Conservation (phyloP, 352 stramenopile species). For the Globisporangium cylindrosporum region DNA sequence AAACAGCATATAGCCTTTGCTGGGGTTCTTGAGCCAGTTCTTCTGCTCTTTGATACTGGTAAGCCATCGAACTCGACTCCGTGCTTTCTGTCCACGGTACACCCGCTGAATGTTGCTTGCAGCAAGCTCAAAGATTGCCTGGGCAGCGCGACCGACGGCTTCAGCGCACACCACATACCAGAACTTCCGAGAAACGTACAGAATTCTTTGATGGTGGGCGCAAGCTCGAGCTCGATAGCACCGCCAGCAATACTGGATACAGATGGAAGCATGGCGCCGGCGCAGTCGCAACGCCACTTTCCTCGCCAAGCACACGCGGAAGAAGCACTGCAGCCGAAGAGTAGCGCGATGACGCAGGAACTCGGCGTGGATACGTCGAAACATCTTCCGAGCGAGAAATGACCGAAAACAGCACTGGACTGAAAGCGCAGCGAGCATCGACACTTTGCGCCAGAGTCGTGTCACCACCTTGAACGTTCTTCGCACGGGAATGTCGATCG, state of each 20-base stretch:
- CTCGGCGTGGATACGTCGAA: constrained; percentile 21
- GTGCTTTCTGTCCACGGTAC: constrained; percentile 39
- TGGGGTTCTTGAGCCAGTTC: constrained; percentile 52
- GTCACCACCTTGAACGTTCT: constrained; percentile 23
- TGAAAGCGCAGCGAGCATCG: constrained; percentile 19
- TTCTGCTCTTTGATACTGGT: constrained; percentile 28
- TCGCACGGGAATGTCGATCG: constrained; percentile 40
- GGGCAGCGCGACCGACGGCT: constrained; percentile 21
- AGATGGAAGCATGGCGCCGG: constrained; percentile 24
- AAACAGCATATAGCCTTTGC: constrained; percentile 44
- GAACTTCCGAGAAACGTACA: constrained; percentile 16
- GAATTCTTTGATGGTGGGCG: constrained; percentile 23
- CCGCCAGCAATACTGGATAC: constrained; percentile 54
- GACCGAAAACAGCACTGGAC: constrained; percentile 39
- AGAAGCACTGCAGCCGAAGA: constrained; percentile 39
- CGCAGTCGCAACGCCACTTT: constrained; percentile 26
- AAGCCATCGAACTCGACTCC: constrained; percentile 33
- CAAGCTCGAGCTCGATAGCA: constrained; percentile 25
- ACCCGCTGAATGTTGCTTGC: constrained; percentile 39
- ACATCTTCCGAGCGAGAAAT: constrained; percentile 26
- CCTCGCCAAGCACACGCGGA: constrained; percentile 38
- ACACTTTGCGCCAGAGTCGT: constrained; percentile 26
- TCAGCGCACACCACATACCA: constrained; percentile 18
- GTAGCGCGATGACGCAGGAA: constrained; percentile 22
- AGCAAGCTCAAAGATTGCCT: constrained; percentile 22